Percentiles rank a stretch among this genome's conserved stretches.
Conservation (phyloP, 2,329 filamentous ascomycete genomes). For the Fusarium torreyae region DNA sequence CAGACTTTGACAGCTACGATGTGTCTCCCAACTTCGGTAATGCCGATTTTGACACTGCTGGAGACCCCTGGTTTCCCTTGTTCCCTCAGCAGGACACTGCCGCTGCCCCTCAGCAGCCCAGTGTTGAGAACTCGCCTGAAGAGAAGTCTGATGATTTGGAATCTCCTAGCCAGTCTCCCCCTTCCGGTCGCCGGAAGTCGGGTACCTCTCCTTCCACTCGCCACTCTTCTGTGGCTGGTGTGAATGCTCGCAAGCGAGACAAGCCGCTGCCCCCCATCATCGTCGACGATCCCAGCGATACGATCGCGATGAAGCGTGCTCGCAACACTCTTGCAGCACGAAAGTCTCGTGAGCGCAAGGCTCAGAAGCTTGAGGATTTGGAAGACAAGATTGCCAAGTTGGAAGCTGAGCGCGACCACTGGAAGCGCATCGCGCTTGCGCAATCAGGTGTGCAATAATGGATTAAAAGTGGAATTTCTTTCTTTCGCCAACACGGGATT, state of each 20-base stretch:
- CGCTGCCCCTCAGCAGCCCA: conserved; percentile 47
- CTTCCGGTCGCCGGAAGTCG: conserved; percentile 63
- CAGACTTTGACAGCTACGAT: conserved; percentile 81
- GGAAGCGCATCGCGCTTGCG: conserved; percentile 70
- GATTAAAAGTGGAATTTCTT: conserved; percentile 52
- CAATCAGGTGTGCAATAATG: conserved; percentile 55
- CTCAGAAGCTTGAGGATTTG: conserved; percentile 80
- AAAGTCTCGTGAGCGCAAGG: conserved; percentile 91
- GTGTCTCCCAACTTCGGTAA: conserved; percentile 82
- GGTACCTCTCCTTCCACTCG: conserved; percentile 65
- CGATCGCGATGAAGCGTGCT: conserved; percentile 89
- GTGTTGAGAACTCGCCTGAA: conserved; percentile 60
- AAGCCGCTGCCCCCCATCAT: conserved; percentile 86
- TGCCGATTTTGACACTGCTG: conserved; percentile 67
- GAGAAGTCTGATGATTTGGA: conserved; percentile 66
- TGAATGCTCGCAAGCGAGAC: conserved; percentile 81
- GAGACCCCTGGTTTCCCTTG: conserved; percentile 79
- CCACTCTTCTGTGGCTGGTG: conserved; percentile 79
- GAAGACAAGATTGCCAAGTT: conserved; percentile 81
- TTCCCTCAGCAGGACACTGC: conserved; percentile 72
- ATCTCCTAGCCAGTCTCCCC: conserved; percentile 57
- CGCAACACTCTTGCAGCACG: conserved; percentile 94
- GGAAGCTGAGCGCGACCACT: conserved; percentile 75
- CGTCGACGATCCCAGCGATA: conserved; percentile 80
- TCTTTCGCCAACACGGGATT: conserved; percentile 47